Base-by-base conservation (phyloP, 805 yeast species). In the Maudiozyma serrabonitensis region DNA sequence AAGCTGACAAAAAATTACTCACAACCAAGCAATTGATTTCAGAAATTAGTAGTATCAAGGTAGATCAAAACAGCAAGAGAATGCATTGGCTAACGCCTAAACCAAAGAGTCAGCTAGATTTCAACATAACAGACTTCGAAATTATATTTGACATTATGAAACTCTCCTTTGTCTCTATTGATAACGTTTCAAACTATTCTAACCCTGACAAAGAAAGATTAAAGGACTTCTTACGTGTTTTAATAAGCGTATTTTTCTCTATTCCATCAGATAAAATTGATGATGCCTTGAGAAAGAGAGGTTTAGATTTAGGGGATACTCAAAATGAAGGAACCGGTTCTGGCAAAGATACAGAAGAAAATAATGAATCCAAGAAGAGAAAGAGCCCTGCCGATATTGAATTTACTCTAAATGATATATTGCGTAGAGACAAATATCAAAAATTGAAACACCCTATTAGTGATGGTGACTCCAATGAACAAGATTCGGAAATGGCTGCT, bases 21-120 rank as follows among this genome's bases (percentile, higher is more conserved):
- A 88, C 98, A 0, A 84, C 93, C 9, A 88, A 95, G 61, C 95
- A 89, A 58, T 70, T 93, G 57, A 81, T 93, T 13, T 84, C 95
- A 54, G 98, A 91, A 63, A 85, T 93, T 49, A 85, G 93, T 57
- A 87, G 96, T 2, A 85, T 90, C 41, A 89, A 90, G 68, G 85
- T 87, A 41, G 99, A 91, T 61, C 96, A 88, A 66, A 78, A 76
- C n/a, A 86, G 84, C 58, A 90, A 88, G 68, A 76, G 95, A 61
- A 71, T 87, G 51, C 89, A 86, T 59, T 95, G 95, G 38, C 74
- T 87, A 58, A 81, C 90, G 46, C 95, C 96, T 3, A 80, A 79
- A 56, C 91, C 96, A n/a, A 84, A 84, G 63, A 81, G 82, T 35
- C 84, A 81, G 57, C 71, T 87, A 52, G 75, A 76, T 49, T 87